A percentile compares a stretch with the other conserved stretches of the same genome.
phyloP scores from a whole-genome alignment of 2,329 filamentous ascomycete genomes.

The Botrytis galanthina region DNA sequence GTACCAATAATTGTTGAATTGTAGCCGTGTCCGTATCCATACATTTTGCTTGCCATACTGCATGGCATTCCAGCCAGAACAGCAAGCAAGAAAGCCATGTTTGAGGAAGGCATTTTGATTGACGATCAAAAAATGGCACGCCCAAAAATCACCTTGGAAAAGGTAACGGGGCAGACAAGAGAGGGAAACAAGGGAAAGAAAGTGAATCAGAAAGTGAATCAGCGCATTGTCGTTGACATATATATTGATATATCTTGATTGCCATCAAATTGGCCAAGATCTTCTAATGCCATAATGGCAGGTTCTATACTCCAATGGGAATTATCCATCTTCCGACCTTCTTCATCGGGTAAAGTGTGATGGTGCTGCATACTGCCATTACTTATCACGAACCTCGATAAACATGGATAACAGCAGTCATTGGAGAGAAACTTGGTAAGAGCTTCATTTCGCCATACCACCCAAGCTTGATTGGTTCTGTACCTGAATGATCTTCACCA shows the following conservation, averaged over 20 bases:
- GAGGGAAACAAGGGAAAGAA: background rate
- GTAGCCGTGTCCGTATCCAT: background rate
- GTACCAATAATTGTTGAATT: background rate
- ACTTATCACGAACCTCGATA: slow-evolving; percentile 9
- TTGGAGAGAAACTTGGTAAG: background rate
- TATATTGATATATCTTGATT: background rate
- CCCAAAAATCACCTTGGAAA: background rate
- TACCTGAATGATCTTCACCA: background rate
- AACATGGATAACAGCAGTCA: background rate
- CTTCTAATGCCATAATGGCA: slow-evolving; percentile 1
- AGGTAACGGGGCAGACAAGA: background rate
- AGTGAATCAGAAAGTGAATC: background rate
- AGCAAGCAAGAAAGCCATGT: background rate
- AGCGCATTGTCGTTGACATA: background rate
- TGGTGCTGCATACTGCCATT: background rate
- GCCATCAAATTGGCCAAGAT: slow-evolving; percentile 1
- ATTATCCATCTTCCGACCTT: slow-evolving; percentile 3
- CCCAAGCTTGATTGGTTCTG: background rate
- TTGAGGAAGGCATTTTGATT: slow-evolving; percentile 11
- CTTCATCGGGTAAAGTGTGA: background rate
- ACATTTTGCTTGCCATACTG: background rate
- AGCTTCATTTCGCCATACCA: background rate
- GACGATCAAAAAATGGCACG: background rate
- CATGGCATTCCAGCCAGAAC: background rate
- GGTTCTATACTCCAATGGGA: background rate